Evolutionary conservation across 2,329 filamentous ascomycete genomes (phyloP), one percentile per base, ranked within the genome.

Genomic region (Talaromyces sp.): DNA sequence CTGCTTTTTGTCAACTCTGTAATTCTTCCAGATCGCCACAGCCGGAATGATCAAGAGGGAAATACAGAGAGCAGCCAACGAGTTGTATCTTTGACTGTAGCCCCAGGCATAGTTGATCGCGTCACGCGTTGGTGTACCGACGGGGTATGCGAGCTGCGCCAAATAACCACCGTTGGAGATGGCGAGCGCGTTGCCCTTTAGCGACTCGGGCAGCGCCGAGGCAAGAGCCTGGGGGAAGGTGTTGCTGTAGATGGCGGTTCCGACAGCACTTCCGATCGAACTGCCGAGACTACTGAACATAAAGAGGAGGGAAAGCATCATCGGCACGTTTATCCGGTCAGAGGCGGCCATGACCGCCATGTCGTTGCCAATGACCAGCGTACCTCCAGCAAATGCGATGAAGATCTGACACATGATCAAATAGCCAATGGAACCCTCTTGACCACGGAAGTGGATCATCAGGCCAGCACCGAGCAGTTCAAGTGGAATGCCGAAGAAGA

Each of bases 291-390:
- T 76, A 27, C 67, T 65, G 61, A 70, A 75, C 9, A 78, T 64
- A 9, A 72, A 70, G 27, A 78, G 59, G 12, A 78, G 58, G 8
- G 76, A 71, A 12, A 78, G 68, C 67, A 76, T 70, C 70, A 77
- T 74, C 27, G 84, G 83, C 5, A 86, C 76, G 50, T 85, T 79
- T 57, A 83, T 78, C 57, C 85, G 84, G 61, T 80, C 80, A 16
- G 82, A 81, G 2, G 82, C 79, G 0, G 82, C 78, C 72, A 87
- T 83, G 47, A 87, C 81, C 5, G 84, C 83, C 65, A 88, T 82
- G 63, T 88, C 81, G 65, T 83, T 76, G 60, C 79, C 78, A 63
- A 85, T 79, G 31, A 85, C 79, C 10, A 85, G 75, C 28, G 82
- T 82, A 59, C 81, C 81, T 12, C 83, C 83, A 12, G 78, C 78